Evolutionary conservation across 208 protist species (phyloP), one percentile per base, ranked within the genome.

Genomic region (Acanthamoeba castellanii): DNA sequence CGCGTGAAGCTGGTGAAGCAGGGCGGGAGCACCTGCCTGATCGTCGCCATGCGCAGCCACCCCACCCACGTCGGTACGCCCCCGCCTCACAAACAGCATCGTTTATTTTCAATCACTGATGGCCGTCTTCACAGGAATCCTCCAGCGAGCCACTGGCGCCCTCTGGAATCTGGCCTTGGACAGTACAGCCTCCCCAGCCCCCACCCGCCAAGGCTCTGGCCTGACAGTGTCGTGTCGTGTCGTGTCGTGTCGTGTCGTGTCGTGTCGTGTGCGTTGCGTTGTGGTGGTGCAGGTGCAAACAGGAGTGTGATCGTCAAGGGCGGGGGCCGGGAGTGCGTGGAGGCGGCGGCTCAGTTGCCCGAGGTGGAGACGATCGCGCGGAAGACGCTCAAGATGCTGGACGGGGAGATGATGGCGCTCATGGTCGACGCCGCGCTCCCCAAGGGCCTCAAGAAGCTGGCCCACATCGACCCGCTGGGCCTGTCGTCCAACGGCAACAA

Each of bases 371-470:
- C 13, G 66, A 30, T 74, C 66, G 66, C 66, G 30, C 22, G 30
- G 25, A 74, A 74, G 66, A 74, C 5, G n/a, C 30, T 74, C n/a
- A 74, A 74, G 66, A 74, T 74, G 66, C 66, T 74, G 18, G 66
- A 74, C 30, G 66, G 66, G 18, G 66, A 74, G 30, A 74, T 74
- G 66, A n/a, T 74, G 9, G 66, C 66, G 30, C 66, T 74, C 66
- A 74, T 74, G 66, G 66, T 74, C 30, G 66, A 74, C 30, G 66
- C 66, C 13, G 66, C 66, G 27, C 25, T 74, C 9, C 66, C 66
- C 66, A 74, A 74, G 22, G n/a, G 66, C n/a, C 13, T 74, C n/a
- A 74, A 74, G 66, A 74, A 74, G 30, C 66, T 74, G 66, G 66
- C 66, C 30, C 13, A 74, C 30, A 14, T 74, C 18, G 66, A 74